These are phyloP conservation scores for Cornus suecica DNA, from an alignment of 148 eudicot genomes.

Conservation along the genomic window DNA sequence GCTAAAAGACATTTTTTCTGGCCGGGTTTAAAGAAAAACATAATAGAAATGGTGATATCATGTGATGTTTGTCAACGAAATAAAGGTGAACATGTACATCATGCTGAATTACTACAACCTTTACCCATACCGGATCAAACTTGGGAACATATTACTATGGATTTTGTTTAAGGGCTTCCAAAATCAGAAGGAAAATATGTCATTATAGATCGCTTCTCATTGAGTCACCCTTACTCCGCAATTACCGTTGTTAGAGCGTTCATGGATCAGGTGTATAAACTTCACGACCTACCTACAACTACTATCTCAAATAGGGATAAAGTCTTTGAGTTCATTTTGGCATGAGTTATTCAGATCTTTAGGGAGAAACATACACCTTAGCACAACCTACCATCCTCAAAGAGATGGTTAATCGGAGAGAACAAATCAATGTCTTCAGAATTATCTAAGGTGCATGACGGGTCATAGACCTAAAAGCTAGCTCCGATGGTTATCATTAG, in stretches of 20 bases:
- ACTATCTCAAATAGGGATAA: not conserved
- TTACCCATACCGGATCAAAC: slow-evolving; percentile 1
- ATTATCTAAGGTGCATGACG: not conserved
- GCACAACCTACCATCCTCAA: not conserved
- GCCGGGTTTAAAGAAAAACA: too few species aligned
- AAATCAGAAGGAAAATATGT: not conserved
- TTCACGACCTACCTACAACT: not conserved
- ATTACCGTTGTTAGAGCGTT: not conserved
- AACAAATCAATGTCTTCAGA: not conserved
- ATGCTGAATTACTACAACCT: not conserved
- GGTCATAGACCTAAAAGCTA: not conserved
- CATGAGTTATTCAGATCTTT: not conserved
- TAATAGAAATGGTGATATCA: too few species aligned
- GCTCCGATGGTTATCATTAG: not conserved
- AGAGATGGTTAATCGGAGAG: not conserved
- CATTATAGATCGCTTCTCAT: not conserved
- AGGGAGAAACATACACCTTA: not conserved
- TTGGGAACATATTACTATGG: not conserved
- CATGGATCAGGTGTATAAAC: not conserved
- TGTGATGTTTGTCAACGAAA: slow-evolving; percentile 1
- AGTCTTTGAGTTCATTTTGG: not conserved
- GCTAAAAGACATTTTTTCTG: too few species aligned
- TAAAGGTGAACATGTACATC: not conserved
- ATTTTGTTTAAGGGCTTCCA: not conserved
- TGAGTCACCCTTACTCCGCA: not conserved